A percentile compares a stretch with the other conserved stretches of the same genome.
These are phyloP conservation scores for Lactarius akahatsu DNA, from an alignment of 768 basidiomycete species.

Conservation along the genomic window DNA sequence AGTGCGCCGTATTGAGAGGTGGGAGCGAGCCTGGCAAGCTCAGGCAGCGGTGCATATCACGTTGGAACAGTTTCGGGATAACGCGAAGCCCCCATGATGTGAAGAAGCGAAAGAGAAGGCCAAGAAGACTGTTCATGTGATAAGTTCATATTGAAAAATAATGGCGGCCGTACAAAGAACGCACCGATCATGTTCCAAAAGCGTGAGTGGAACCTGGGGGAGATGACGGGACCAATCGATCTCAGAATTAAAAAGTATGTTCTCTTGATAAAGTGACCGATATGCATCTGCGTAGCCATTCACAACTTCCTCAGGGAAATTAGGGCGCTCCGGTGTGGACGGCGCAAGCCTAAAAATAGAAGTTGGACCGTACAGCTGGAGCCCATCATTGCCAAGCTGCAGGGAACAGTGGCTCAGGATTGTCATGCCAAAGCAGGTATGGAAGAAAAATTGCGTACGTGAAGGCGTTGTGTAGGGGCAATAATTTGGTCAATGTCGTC, in stretches of 20 bases:
- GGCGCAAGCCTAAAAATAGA: slow-evolving; percentile 37
- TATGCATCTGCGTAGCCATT: slow-evolving; percentile 15
- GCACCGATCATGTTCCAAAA: slow-evolving; percentile 36
- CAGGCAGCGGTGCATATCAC: slow-evolving; percentile 44
- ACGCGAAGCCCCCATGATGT: slow-evolving; percentile 43
- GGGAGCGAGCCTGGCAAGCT: slow-evolving; percentile 31
- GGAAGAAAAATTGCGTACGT: slow-evolving; percentile 27
- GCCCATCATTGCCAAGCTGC: slow-evolving; percentile 33
- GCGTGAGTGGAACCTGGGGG: slow-evolving; percentile 35
- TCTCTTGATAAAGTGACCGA: slow-evolving; percentile 9
- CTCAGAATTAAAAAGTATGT: slow-evolving; percentile 14
- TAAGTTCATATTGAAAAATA: not conserved
- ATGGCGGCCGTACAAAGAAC: not conserved
- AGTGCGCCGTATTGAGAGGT: slow-evolving; percentile 52
- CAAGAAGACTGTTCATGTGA: slow-evolving; percentile 36
- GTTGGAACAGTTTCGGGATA: slow-evolving; percentile 42
- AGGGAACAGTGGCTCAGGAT: not conserved
- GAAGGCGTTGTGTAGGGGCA: slow-evolving; percentile 19
- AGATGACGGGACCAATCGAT: slow-evolving; percentile 37
- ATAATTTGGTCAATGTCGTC: slow-evolving; percentile 24
- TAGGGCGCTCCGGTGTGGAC: slow-evolving; percentile 16
- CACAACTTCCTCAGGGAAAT: slow-evolving; percentile 7
- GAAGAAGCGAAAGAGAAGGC: slow-evolving; percentile 42
- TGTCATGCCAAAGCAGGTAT: slow-evolving; percentile 28
- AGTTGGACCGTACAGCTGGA: slow-evolving; percentile 36